Conservation (phyloP, 257 asterid species). For the Solanum ossicruentum region DNA sequence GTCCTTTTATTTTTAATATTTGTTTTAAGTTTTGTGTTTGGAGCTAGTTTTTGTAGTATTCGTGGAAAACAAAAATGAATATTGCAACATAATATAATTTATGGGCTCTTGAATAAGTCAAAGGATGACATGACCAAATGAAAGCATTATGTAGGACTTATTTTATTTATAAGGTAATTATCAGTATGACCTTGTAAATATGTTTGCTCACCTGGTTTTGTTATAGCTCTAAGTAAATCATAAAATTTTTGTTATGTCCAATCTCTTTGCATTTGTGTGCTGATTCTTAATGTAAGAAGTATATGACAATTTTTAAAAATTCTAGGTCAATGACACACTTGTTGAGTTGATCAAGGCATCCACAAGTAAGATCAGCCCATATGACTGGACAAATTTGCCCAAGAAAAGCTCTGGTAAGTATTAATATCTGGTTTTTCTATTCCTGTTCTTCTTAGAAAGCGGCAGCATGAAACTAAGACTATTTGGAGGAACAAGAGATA, state of each 20-base stretch:
- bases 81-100: background rate
- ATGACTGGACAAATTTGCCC: constrained; percentile 82
- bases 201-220: background rate
- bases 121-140: background rate
- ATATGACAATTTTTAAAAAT: background rate
- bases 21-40: no score
- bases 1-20: no score
- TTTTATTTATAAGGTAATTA: background rate
- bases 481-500: background rate
- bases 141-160: background rate
- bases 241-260: background rate
- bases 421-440: background rate
- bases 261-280: background rate
- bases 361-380: constrained; percentile 19
- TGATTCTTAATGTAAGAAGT: background rate
- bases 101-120: background rate
- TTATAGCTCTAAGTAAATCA: background rate
- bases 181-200: background rate
- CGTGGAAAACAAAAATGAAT: background rate
- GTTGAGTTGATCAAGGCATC: constrained; percentile 67
- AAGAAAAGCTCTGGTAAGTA: constrained; percentile 54
- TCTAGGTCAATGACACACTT: constrained; percentile 82
- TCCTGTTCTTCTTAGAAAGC: background rate
- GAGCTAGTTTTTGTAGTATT: background rate
- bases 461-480: background rate